Conservation (phyloP, 2,329 filamentous ascomycete genomes). For the Onygenales sp. region DNA sequence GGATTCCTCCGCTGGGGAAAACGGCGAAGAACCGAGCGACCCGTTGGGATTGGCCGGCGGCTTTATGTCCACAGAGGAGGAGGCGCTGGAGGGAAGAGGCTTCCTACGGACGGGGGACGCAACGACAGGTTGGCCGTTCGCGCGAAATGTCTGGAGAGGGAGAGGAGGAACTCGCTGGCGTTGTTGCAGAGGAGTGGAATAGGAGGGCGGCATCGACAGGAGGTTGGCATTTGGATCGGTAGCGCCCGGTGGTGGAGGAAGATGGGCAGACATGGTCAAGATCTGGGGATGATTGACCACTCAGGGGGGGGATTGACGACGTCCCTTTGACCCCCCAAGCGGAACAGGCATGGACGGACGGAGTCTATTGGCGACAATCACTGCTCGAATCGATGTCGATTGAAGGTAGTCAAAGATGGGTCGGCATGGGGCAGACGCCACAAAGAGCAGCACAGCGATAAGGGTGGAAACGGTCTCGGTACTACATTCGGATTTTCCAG, state of each 20-base stretch:
- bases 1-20: conserved; percentile 19
- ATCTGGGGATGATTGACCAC: conserved; percentile 1
- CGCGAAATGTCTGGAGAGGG: background rate
- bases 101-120: conserved; percentile 38
- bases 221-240: conserved; percentile 3
- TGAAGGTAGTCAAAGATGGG: background rate
- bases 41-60: background rate
- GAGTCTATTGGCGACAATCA: conserved; percentile 3
- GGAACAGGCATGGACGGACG: background rate
- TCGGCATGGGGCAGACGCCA: background rate
- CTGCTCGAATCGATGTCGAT: background rate
- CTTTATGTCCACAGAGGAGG: conserved; percentile 26
- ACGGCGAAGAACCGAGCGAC: conserved; percentile 11
- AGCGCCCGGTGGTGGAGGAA: conserved; percentile 11
- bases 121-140: conserved; percentile 2
- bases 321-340: background rate
- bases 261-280: conserved; percentile 4
- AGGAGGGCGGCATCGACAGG: conserved; percentile 4
- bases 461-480: background rate
- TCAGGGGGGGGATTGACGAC: background rate
- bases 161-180: background rate
- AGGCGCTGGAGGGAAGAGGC: conserved; percentile 43
- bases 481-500: background rate
- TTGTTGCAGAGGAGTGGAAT: conserved; percentile 2
- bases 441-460: background rate